phyloP scores from a whole-genome alignment of 1,139 yeast species.

The Blastobotrys ciferrii region DNA sequence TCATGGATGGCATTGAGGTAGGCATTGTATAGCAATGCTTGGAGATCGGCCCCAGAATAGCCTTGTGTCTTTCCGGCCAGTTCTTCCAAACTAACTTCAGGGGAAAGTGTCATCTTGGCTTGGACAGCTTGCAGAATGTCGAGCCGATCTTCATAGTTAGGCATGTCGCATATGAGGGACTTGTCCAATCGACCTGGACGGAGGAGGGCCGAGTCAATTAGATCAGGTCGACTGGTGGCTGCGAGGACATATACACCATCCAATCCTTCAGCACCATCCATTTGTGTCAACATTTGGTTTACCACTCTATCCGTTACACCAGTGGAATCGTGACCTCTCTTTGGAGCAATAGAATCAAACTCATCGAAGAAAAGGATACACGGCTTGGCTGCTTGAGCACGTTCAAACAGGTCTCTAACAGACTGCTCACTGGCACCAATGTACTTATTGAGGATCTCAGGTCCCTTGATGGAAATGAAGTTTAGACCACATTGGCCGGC shows the following conservation, averaged over 20 bases:
- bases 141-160: slow-evolving; percentile 63
- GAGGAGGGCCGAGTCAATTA: slow-evolving; percentile 89
- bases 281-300: slow-evolving; percentile 93
- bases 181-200: slow-evolving; percentile 97
- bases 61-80: slow-evolving; percentile 68
- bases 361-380: slow-evolving; percentile 94
- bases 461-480: slow-evolving; percentile 92
- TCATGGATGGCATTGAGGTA: slow-evolving; percentile 88
- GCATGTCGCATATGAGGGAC: slow-evolving; percentile 86
- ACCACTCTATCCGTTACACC: slow-evolving; percentile 98
- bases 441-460: slow-evolving; percentile 91
- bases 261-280: slow-evolving; percentile 99
- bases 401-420: slow-evolving; percentile 86
- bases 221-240: slow-evolving; percentile 92
- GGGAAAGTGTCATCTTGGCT: slow-evolving; percentile 36
- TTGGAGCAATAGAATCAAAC: slow-evolving; percentile 95
- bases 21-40: slow-evolving; percentile 89
- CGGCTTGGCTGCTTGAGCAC: slow-evolving; percentile 93
- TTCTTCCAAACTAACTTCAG: slow-evolving; percentile 52
- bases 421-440: slow-evolving; percentile 98
- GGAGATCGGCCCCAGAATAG: slow-evolving; percentile 92
- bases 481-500: slow-evolving; percentile 94
- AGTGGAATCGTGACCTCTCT: slow-evolving; percentile 96
- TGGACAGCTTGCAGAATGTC: slow-evolving; percentile 70
- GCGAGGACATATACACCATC: slow-evolving; percentile 97